Percentiles rank a stretch among this genome's conserved stretches.
Conservation (phyloP, 192 early-diverging fungal species). For the Phycomyces nitens region DNA sequence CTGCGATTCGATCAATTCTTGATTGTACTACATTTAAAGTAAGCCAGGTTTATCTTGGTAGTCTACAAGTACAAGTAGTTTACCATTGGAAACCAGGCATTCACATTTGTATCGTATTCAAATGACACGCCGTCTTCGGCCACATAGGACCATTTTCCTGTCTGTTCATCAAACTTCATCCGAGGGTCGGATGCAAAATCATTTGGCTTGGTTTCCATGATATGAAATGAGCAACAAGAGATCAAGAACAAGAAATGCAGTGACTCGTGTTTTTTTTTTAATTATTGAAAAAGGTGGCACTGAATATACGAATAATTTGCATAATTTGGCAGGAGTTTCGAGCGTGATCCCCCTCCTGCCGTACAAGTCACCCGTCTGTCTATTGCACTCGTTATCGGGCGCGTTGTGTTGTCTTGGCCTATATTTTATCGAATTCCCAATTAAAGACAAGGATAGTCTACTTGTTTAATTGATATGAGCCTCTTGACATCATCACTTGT, state of each 20-base stretch:
- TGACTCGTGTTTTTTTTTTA: neutral
- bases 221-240: neutral
- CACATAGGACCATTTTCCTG: slow-evolving; percentile 74
- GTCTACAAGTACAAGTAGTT: slow-evolving; percentile 6
- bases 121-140: slow-evolving; percentile 77
- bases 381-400: too few relatives aligned
- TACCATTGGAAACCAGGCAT: slow-evolving; percentile 92
- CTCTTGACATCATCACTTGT: too few relatives aligned
- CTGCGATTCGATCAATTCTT: slow-evolving; percentile 58
- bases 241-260: neutral
- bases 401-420: too few relatives aligned
- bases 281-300: neutral
- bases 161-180: slow-evolving; percentile 64
- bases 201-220: slow-evolving; percentile 2
- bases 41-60: too few relatives aligned
- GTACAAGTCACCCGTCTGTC: too few relatives aligned
- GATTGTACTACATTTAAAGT: slow-evolving; percentile 55
- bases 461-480: too few relatives aligned
- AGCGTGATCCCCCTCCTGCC: too few relatives aligned
- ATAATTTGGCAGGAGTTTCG: too few relatives aligned
- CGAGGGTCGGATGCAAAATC: slow-evolving; percentile 54
- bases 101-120: slow-evolving; percentile 75
- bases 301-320: too few relatives aligned
- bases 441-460: too few relatives aligned
- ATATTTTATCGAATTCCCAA: too few relatives aligned